Percentiles rank a stretch among this genome's conserved stretches.
Conservation (phyloP, 345 rosid genomes). For the Citrus mangshanensis region DNA sequence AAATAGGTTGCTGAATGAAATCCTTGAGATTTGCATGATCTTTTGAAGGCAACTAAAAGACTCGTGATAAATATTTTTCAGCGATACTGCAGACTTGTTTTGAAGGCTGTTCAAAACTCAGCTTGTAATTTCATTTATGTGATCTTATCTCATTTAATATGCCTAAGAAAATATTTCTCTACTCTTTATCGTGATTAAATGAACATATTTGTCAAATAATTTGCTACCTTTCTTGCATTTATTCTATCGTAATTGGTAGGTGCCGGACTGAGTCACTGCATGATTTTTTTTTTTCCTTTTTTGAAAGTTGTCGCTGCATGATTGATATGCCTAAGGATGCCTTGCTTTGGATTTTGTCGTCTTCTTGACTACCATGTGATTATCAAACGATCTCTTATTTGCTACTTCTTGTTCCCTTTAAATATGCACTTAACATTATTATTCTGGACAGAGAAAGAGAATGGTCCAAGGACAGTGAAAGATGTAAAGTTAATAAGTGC, state of each 20-base stretch:
- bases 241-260: background rate
- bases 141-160: background rate
- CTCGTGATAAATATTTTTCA: background rate
- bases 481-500: conserved; percentile 92
- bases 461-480: conserved; percentile 85
- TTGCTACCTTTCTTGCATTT: background rate
- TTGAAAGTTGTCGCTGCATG: background rate
- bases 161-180: background rate
- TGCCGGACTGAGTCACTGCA: background rate
- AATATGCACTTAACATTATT: background rate
- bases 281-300: too few species aligned
- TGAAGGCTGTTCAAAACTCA: background rate
- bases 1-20: background rate
- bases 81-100: background rate
- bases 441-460: conserved; percentile 60
- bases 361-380: background rate
- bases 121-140: background rate
- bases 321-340: background rate
- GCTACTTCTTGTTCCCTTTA: background rate
- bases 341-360: background rate
- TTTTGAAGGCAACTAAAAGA: background rate
- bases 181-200: background rate
- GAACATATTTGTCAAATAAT: background rate
- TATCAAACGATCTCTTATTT: background rate
- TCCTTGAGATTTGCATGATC: background rate